Evolutionary conservation across 1,284 basidiomycete species (phyloP).

Genomic region (Ceratobasidium sp.): DNA sequence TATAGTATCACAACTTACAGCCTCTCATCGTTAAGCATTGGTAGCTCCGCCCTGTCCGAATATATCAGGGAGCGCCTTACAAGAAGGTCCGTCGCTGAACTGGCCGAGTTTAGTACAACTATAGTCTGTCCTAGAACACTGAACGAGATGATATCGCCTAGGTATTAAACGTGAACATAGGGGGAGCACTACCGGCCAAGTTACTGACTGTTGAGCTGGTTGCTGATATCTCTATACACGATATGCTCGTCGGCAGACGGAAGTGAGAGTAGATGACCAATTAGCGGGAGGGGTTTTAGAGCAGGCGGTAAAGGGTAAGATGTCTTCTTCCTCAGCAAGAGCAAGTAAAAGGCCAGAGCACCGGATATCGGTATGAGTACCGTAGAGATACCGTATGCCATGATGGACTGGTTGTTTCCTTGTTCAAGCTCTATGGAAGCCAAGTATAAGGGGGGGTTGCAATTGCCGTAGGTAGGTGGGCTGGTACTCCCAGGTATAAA

Average conservation of each 20-base stretch:
- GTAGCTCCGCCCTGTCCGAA: slow-evolving; percentile 38
- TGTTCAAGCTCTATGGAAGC: too few relatives aligned
- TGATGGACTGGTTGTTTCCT: too few relatives aligned
- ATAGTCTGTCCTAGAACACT: slow-evolving; percentile 35
- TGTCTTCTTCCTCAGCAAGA: too few relatives aligned
- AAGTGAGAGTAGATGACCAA: slow-evolving; percentile 22
- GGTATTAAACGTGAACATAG: not conserved
- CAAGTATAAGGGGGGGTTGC: too few relatives aligned
- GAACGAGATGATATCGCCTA: slow-evolving; percentile 39
- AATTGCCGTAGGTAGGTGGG: too few relatives aligned
- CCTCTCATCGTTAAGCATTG: slow-evolving; percentile 27
- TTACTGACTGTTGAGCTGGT: slow-evolving; percentile 27
- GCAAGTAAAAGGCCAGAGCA: too few relatives aligned
- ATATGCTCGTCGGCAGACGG: slow-evolving; percentile 21
- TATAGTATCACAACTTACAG: not conserved
- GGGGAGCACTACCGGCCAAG: too few relatives aligned
- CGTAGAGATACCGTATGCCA: too few relatives aligned
- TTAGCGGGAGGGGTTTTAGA: not conserved
- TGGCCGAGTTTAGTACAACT: slow-evolving; percentile 47
- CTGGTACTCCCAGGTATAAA: too few relatives aligned
- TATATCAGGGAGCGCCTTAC: slow-evolving; percentile 47
- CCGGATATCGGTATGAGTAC: too few relatives aligned
- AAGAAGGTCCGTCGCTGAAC: slow-evolving; percentile 44
- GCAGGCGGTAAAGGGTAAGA: slow-evolving; percentile 22
- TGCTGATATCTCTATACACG: slow-evolving; percentile 24